Base-by-base conservation (phyloP, 2,329 filamentous ascomycete species). In the Diaporthe sp. region DNA sequence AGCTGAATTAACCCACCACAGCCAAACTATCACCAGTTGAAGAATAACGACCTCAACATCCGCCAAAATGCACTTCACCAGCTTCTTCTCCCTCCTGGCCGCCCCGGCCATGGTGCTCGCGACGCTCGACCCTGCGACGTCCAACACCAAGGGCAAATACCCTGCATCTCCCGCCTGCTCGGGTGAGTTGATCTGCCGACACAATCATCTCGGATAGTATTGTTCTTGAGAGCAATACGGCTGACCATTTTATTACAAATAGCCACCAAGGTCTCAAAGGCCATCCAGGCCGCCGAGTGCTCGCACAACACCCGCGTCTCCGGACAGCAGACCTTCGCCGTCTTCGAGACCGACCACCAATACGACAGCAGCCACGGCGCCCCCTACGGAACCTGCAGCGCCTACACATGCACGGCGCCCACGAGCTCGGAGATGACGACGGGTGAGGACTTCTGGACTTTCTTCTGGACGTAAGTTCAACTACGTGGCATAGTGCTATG, bases 301-400 rank as follows among this genome's bases (percentile, higher is more conserved):
- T 79, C 81, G 31, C 80, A 85, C 80, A 85, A 84, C 79, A 85
- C 83, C 9, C 81, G 83, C 22, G 80, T 80, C 13, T 82, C 81
- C 0, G 74, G 53, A 22, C 81, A 79, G 5, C 82, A 85, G 76
- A 84, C 83, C 51, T 85, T 84, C 71, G 83, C 83, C 28, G 81
- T 84, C 72, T 85, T 85, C 78, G 77, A 78, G 31, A 84, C 82
- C 9, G 85, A 88, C 79, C 86, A 87, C 79, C 79, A 86, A 73
- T 87, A 87, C 78, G 85, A 88, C 77, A 77, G 75, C 31, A 78
- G 78, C 75, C 73, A 87, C 75, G 87, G 87, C 34, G 84, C 82
- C 3, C 87, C 87, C 2, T 88, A 88, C 78, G 87, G 87, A 1
- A 88, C 86, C 6, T 89, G 85, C 79, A 80, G 77, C 37, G 84